Evolutionary conservation across 352 stramenopile species (phyloP), one percentile per base, ranked within the genome.

Genomic region (Phytophthora pini): DNA sequence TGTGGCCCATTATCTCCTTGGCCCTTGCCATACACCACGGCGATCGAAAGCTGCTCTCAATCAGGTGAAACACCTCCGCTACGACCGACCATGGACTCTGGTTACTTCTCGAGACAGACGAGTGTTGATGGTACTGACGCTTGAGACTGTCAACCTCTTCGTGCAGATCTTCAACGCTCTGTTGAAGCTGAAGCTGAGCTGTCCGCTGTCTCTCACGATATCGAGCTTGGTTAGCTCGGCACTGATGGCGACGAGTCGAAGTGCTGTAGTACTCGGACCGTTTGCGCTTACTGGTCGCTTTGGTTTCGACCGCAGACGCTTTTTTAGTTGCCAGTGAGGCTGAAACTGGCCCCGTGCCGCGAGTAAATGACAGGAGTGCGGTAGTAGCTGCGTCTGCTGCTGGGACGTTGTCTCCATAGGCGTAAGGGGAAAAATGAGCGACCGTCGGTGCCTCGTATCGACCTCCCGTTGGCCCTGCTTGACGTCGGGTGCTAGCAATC

Each of bases 161-260:
- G 20, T 56, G 44, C 6, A 63, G 32, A 11, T 22, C 38, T 10
- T 56, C n/a, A 4, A 63, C 56, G 4, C 10, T 55, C 10, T 32
- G 15, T 13, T 72, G 50, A 2, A 72, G 39, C 5, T 59, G 43
- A 12, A 51, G 9, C 20, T 62, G 43, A 4, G 22, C 24, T 7
- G 27, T 45, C 12, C 56, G 56, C 57, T 68, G 64, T 47, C 65
- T 72, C 15, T 68, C 36, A 12, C 64, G 57, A n/a, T 68, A 72
- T 11, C 64, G 49, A 34, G 64, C 64, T 39, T 72, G 64, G 39
- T 72, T 72, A 45, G 38, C 39, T n/a, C 57, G 43, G 31, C 51
- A 72, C 27, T 68, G 56, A 3, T 68, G 43, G 2, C 50, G 50
- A 44, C 60, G 60, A 29, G 17, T 20, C 17, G 17, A 20, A 20